Conservation (phyloP, 345 rosid genomes). For the Gossypium raimondii region DNA sequence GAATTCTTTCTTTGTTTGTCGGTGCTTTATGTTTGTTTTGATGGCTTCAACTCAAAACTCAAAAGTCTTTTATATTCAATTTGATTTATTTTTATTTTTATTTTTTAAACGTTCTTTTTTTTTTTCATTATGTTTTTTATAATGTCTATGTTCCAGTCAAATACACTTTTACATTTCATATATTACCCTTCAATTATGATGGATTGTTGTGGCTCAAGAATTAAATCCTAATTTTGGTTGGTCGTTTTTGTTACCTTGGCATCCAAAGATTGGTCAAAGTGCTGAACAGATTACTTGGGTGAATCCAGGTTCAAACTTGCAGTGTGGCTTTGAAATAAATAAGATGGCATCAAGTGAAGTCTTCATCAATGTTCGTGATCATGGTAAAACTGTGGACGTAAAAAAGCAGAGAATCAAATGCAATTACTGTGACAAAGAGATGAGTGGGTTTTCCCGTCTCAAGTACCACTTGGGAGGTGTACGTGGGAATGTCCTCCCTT, state of each 20-base stretch:
- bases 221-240: not conserved
- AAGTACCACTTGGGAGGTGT: conserved; percentile 51
- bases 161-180: not conserved
- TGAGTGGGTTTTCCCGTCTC: conserved; percentile 28
- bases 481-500: conserved; percentile 33
- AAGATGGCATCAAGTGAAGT: conserved; percentile 14
- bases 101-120: too few relatives aligned
- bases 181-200: not conserved
- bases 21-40: too few relatives aligned
- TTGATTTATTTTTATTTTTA: too few relatives aligned
- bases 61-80: too few relatives aligned
- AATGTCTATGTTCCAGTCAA: too few relatives aligned
- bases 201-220: not conserved
- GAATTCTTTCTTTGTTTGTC: not conserved
- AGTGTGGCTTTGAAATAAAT: not conserved
- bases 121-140: too few relatives aligned
- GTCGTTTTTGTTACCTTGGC: not conserved
- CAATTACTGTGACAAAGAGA: conserved; percentile 45
- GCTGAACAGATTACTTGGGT: not conserved
- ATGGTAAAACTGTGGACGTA: conserved; percentile 28
- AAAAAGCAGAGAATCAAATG: conserved; percentile 35
- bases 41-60: too few relatives aligned
- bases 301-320: not conserved
- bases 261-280: not conserved
- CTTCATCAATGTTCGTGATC: conserved; percentile 28